Percentiles rank a stretch among this genome's conserved stretches.
phyloP scores from a whole-genome alignment of 1,284 basidiomycete genomes.

The Paramarasmius palmivorus region DNA sequence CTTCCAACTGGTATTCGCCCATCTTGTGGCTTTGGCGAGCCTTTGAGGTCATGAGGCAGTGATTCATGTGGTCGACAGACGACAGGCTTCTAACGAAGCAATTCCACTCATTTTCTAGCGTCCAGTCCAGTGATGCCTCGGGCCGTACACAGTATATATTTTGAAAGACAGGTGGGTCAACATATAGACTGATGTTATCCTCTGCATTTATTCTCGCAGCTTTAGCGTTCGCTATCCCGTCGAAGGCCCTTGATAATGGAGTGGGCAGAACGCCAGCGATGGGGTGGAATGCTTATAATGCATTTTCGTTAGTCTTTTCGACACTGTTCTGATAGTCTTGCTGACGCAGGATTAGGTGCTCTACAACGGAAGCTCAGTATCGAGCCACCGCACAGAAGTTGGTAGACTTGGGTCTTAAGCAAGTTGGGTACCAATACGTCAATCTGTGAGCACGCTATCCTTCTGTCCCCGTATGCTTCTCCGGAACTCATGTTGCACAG shows the following conservation, averaged over 20 bases:
- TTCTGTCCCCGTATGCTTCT: background rate
- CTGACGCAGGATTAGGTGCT: slow-evolving; percentile 30
- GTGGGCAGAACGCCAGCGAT: slow-evolving; percentile 42
- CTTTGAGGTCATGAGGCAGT: no score
- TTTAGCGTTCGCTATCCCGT: no score
- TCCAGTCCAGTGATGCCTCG: no score
- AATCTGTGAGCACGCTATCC: slow-evolving; percentile 36
- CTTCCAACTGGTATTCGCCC: no score
- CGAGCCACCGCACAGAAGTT: slow-evolving; percentile 33
- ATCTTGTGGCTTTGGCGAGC: no score
- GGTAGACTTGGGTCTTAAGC: slow-evolving; percentile 32
- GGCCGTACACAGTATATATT: no score
- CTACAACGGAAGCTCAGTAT: slow-evolving; percentile 38
- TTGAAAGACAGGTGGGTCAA: no score
- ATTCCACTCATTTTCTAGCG: no score
- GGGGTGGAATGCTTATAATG: slow-evolving; percentile 52
- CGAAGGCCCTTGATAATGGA: slow-evolving; percentile 31
- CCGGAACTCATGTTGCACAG: slow-evolving; percentile 18
- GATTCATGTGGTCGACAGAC: no score
- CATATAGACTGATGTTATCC: no score
- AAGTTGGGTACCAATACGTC: slow-evolving; percentile 40
- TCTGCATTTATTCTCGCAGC: no score
- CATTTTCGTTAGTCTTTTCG: slow-evolving; percentile 33
- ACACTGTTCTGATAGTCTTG: background rate
- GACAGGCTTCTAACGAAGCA: no score